Evolutionary conservation across 2,329 filamentous ascomycete genomes (phyloP).

Genomic region (Colletotrichum karsti): DNA sequence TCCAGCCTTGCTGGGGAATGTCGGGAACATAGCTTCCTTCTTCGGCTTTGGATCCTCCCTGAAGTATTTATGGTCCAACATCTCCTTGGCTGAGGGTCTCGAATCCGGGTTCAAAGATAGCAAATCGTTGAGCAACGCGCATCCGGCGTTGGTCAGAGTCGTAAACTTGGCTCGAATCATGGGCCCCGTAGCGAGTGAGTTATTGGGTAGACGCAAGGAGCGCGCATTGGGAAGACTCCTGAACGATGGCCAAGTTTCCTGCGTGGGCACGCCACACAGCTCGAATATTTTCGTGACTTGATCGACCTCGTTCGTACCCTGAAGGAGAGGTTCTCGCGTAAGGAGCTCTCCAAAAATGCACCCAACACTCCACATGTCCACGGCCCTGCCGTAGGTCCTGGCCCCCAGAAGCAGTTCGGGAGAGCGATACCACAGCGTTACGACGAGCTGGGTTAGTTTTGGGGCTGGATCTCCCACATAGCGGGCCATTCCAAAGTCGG

Average conservation of each 20-base stretch:
- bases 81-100: constrained; percentile 76
- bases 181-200: constrained; percentile 50
- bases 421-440: constrained; percentile 95
- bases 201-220: constrained; percentile 74
- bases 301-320: constrained; percentile 92
- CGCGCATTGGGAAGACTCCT: constrained; percentile 87
- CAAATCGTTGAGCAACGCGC: constrained; percentile 72
- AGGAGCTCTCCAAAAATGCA: constrained; percentile 96
- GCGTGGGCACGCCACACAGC: constrained; percentile 85
- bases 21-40: constrained; percentile 91
- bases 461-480: constrained; percentile 83
- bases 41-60: constrained; percentile 89
- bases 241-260: constrained; percentile 87
- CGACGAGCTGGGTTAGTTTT: constrained; percentile 89
- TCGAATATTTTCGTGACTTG: constrained; percentile 89
- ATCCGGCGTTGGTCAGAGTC: constrained; percentile 79
- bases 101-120: constrained; percentile 78
- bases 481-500: constrained; percentile 97
- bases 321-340: constrained; percentile 82
- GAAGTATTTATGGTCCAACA: constrained; percentile 87
- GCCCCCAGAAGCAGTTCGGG: constrained; percentile 90
- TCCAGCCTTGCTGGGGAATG: constrained; percentile 93
- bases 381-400: constrained; percentile 74
- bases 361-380: constrained; percentile 97
- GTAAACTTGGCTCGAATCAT: constrained; percentile 82